phyloP scores from a whole-genome alignment of 176 grass and related monocot genomes.

The Aegilops tauschii region DNA sequence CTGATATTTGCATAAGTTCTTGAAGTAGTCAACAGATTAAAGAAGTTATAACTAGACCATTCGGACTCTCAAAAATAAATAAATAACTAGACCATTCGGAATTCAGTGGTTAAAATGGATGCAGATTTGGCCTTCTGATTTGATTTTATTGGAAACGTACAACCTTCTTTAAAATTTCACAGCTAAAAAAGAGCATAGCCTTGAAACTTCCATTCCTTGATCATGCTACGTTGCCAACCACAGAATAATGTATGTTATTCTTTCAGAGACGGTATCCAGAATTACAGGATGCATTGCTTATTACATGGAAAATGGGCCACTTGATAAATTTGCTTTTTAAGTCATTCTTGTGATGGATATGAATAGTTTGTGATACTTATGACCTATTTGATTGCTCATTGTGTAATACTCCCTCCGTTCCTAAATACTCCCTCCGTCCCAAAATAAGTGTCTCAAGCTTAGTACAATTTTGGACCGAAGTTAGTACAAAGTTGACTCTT shows the following conservation, averaged over 20 bases:
- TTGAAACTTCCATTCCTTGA: neutral
- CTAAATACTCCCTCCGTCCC: no score
- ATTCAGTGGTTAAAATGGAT: conserved; percentile 9
- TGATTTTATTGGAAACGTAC: neutral
- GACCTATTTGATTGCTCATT: neutral
- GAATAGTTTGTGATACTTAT: neutral
- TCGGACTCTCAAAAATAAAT: no score
- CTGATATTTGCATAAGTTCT: neutral
- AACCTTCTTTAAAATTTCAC: neutral
- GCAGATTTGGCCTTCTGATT: neutral
- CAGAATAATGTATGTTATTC: neutral
- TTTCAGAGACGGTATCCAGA: neutral
- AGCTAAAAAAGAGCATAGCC: neutral
- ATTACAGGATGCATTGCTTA: neutral
- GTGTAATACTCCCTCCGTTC: neutral
- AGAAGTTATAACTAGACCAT: neutral
- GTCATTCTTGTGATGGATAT: neutral
- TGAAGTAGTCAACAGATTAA: neutral
- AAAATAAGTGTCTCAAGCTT: no score
- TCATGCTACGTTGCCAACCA: neutral
- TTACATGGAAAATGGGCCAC: neutral
- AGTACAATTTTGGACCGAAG: no score
- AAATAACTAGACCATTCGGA: neutral
- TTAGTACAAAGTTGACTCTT: no score
- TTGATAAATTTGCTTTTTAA: neutral